These are phyloP conservation scores for Sutorius australiensis DNA, from an alignment of 768 basidiomycete genomes.

Conservation along the genomic window DNA sequence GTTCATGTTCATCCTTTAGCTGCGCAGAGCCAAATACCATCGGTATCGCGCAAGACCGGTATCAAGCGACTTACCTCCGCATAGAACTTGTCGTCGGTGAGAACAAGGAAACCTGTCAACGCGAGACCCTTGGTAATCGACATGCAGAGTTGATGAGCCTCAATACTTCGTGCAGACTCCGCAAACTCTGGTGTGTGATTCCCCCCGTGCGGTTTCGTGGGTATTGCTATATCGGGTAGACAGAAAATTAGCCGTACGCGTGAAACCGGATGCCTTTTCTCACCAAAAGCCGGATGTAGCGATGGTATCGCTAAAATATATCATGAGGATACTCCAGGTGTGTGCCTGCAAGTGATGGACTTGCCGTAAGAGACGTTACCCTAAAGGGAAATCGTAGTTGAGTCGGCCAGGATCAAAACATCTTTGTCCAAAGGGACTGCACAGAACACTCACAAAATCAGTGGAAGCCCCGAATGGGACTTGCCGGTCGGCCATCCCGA, in stretches of 20 bases:
- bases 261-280: slow-evolving; percentile 13
- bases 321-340: slow-evolving; percentile 11
- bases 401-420: slow-evolving; percentile 1
- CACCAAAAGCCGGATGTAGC: slow-evolving; percentile 62
- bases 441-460: slow-evolving; percentile 59
- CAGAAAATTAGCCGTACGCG: slow-evolving; percentile 24
- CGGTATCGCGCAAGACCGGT: neutral
- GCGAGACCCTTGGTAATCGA: slow-evolving; percentile 58
- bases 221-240: slow-evolving; percentile 49
- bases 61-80: slow-evolving; percentile 38
- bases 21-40: slow-evolving; percentile 3
- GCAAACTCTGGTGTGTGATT: slow-evolving; percentile 74
- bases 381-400: slow-evolving; percentile 36
- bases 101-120: slow-evolving; percentile 53
- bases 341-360: slow-evolving; percentile 25
- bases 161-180: slow-evolving; percentile 50
- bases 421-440: neutral
- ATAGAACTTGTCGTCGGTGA: slow-evolving; percentile 58
- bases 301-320: slow-evolving; percentile 50
- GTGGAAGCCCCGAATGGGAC: slow-evolving; percentile 58
- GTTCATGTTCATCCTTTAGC: slow-evolving; percentile 26
- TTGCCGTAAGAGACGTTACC: slow-evolving; percentile 70
- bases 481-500: slow-evolving; percentile 37
- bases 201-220: slow-evolving; percentile 65
- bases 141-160: slow-evolving; percentile 63